Conservation (phyloP, 116 monocot genomes). For the Iris pallida region DNA sequence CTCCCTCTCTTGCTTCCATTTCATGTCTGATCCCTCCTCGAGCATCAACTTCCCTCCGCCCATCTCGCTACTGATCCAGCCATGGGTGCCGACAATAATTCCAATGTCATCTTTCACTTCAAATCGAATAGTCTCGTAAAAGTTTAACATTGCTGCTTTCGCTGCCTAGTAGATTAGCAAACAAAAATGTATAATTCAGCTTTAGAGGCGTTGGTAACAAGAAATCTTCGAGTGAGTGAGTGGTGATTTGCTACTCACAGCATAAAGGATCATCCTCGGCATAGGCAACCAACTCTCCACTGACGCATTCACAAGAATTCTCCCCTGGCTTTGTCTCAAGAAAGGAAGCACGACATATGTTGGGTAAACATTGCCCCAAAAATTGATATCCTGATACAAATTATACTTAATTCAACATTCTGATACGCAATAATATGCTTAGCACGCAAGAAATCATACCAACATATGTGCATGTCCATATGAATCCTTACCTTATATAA, state of each 20-base stretch:
- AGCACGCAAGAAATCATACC: too few species aligned
- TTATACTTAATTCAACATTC: too few species aligned
- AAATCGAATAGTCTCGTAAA: slow-evolving; percentile 68
- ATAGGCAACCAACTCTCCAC: slow-evolving; percentile 70
- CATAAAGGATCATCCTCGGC: slow-evolving; percentile 82
- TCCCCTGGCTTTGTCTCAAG: slow-evolving; percentile 54
- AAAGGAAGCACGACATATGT: slow-evolving; percentile 71
- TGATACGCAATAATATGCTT: too few species aligned
- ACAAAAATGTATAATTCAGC: too few species aligned
- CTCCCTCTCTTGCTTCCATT: slow-evolving; percentile 78
- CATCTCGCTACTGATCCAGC: slow-evolving; percentile 63
- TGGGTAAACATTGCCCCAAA: slow-evolving; percentile 79
- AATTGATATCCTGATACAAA: slow-evolving; percentile 64
- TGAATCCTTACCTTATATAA: too few species aligned
- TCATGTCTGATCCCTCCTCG: slow-evolving; percentile 75
- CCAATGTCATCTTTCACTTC: slow-evolving; percentile 61
- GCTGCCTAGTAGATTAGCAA: slow-evolving; percentile 37
- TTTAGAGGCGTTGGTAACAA: too few species aligned
- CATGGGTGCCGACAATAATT: slow-evolving; percentile 76
- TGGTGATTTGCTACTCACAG: slow-evolving; percentile 26
- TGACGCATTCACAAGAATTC: slow-evolving; percentile 71
- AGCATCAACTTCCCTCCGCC: slow-evolving; percentile 61
- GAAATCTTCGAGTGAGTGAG: too few species aligned
- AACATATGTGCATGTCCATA: too few species aligned
- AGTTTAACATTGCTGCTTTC: slow-evolving; percentile 73